Percentiles rank a stretch among this genome's conserved stretches.
Evolutionary conservation across 2,329 filamentous ascomycete species (phyloP).

Genomic region (Leptographium radiaticola): DNA sequence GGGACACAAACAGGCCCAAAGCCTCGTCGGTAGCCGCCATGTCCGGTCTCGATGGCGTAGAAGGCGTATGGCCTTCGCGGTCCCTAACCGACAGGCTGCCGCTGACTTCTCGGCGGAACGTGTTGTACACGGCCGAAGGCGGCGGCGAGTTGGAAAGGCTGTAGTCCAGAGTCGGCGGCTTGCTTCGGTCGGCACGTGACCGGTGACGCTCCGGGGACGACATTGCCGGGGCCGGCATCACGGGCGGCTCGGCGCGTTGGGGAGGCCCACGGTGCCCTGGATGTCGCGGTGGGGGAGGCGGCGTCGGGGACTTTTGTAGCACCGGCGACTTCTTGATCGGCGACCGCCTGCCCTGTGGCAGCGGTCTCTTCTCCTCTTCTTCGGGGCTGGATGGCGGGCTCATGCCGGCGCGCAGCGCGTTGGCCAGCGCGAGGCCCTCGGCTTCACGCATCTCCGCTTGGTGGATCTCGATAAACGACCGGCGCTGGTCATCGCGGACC

Average conservation of each 20-base stretch:
- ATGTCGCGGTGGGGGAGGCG: conserved; percentile 2
- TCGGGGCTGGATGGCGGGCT: conserved; percentile 16
- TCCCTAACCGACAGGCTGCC: conserved; percentile 10
- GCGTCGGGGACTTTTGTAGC: neutral
- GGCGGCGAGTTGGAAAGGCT: conserved; percentile 24
- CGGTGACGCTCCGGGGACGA: neutral
- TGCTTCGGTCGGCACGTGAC: neutral
- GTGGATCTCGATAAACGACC: conserved; percentile 44
- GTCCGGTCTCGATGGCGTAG: conserved; percentile 20
- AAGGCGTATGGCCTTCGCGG: neutral
- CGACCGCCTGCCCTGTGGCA: neutral
- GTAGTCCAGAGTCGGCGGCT: conserved; percentile 17
- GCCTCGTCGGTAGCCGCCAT: conserved; percentile 48
- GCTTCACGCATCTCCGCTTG: conserved; percentile 47
- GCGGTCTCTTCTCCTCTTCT: conserved; percentile 7
- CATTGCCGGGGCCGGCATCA: neutral
- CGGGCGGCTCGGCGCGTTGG: neutral
- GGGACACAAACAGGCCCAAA: conserved; percentile 53
- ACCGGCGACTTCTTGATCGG: neutral
- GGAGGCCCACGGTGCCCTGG: neutral
- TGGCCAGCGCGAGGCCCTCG: conserved; percentile 45
- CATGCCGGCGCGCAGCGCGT: conserved; percentile 27
- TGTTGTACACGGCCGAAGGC: conserved; percentile 12
- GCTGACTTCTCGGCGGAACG: conserved; percentile 14
- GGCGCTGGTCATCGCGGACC: conserved; percentile 37